Percentiles rank a stretch among this genome's conserved stretches.
Evolutionary conservation across 148 eudicot species (phyloP).

Genomic region (Camellia lanceoleosa): DNA sequence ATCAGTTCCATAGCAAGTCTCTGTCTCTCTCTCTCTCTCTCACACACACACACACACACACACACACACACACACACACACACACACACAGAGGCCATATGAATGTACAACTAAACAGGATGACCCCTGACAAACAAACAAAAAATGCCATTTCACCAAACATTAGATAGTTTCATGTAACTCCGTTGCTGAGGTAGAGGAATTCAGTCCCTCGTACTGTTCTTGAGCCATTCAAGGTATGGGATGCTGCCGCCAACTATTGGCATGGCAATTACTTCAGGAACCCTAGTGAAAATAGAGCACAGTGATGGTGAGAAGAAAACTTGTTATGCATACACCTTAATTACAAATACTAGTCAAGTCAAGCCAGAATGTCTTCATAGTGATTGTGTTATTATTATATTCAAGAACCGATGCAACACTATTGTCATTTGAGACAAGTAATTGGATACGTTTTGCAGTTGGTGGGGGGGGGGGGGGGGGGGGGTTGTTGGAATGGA

Average conservation of each 20-base stretch:
- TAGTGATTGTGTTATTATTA: too few relatives aligned
- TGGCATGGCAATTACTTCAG: constrained; percentile 93
- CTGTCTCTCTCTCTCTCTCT: too few relatives aligned
- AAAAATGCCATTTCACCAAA: not conserved
- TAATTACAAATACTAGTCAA: not conserved
- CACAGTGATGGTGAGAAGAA: not conserved
- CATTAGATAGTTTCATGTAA: not conserved
- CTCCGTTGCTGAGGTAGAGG: not conserved
- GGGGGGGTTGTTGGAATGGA: not conserved
- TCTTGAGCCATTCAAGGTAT: constrained; percentile 89
- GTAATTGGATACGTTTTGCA: too few relatives aligned
- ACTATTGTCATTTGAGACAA: not conserved
- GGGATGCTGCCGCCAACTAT: constrained; percentile 72
- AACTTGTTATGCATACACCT: not conserved
- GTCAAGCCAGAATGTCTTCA: not conserved
- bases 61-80: too few relatives aligned
- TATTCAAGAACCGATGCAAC: too few relatives aligned
- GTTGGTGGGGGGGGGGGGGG: not conserved
- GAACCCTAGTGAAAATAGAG: constrained; percentile 46
- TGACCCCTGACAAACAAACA: not conserved
- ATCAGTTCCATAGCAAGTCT: not conserved
- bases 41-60: too few relatives aligned
- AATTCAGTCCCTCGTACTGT: constrained; percentile 71
- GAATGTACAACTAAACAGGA: not conserved
- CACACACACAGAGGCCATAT: too few relatives aligned